Evolutionary conservation across 1,139 yeast genomes (phyloP).

Genomic region (Blastobotrys elegans): DNA sequence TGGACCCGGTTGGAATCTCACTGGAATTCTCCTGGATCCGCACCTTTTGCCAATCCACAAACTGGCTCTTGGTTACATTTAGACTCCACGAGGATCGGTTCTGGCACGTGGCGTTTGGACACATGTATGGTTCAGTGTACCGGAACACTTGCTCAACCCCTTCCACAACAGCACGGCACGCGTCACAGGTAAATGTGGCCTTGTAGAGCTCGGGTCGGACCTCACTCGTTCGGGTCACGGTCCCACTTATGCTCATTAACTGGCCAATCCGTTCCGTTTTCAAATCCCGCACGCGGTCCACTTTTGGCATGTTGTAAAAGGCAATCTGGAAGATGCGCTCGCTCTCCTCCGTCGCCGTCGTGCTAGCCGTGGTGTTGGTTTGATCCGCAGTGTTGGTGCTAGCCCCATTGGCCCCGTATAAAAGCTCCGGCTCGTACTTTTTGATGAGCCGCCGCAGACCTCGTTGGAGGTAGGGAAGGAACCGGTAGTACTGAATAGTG

Average conservation of each 20-base stretch:
- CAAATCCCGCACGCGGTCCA: slow-evolving; percentile 82
- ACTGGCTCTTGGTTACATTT: slow-evolving; percentile 76
- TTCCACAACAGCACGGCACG: slow-evolving; percentile 79
- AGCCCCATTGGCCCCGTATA: slow-evolving; percentile 37
- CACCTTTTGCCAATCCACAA: slow-evolving; percentile 96
- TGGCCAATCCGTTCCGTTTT: slow-evolving; percentile 87
- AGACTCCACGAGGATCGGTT: slow-evolving; percentile 85
- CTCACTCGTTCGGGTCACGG: slow-evolving; percentile 95
- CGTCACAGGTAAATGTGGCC: slow-evolving; percentile 86
- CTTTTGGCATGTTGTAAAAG: slow-evolving; percentile 78
- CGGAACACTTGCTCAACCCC: slow-evolving; percentile 91
- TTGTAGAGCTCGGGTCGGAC: slow-evolving; percentile 91
- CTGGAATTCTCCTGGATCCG: slow-evolving; percentile 92
- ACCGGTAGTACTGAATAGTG: slow-evolving; percentile 86
- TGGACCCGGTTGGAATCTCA: slow-evolving; percentile 97
- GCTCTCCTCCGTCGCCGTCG: slow-evolving; percentile 38
- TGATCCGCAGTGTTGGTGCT: slow-evolving; percentile 1
- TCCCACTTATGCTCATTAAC: slow-evolving; percentile 82
- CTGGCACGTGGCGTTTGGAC: slow-evolving; percentile 82
- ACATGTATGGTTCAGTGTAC: slow-evolving; percentile 91
- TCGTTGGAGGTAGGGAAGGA: slow-evolving; percentile 73
- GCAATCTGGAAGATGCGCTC: slow-evolving; percentile 87
- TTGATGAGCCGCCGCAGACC: slow-evolving; percentile 73
- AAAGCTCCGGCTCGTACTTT: slow-evolving; percentile 68
- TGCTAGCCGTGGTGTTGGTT: slow-evolving; percentile 21